Percentiles rank a stretch among this genome's conserved stretches.
Conservation (phyloP, 495 filamentous ascomycete genomes). For the Aspergillus taichungensis region DNA sequence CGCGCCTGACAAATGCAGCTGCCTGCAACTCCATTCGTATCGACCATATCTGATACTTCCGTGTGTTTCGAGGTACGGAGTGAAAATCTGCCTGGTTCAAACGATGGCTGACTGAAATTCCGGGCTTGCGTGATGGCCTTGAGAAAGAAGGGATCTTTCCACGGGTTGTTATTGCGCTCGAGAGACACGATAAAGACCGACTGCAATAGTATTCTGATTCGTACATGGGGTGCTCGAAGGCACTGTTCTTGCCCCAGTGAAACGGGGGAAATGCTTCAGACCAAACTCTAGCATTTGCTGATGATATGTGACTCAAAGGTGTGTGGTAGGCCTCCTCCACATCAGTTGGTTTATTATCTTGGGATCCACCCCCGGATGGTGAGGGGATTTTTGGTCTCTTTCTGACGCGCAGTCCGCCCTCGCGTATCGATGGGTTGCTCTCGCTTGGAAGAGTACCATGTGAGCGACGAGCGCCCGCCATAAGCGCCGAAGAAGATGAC, state of each 20-base stretch:
- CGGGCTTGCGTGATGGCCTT: not conserved
- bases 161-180: not conserved
- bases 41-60: constrained; percentile 29
- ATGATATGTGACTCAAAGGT: no score
- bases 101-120: not conserved
- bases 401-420: no score
- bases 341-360: no score
- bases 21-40: constrained; percentile 28
- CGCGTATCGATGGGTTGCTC: not conserved
- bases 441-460: not conserved
- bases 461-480: constrained; percentile 6
- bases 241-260: no score
- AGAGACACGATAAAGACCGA: constrained; percentile 11
- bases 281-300: not conserved
- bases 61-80: not conserved
- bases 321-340: no score
- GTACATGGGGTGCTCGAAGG: no score
- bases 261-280: not conserved
- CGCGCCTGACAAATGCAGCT: constrained; percentile 1
- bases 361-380: no score
- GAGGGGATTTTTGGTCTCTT: no score
- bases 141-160: not conserved
- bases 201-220: not conserved
- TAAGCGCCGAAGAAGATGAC: not conserved
- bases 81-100: not conserved